Evolutionary conservation across 75 land plant genomes (phyloP).

Genomic region (Ceratopteris richardii): DNA sequence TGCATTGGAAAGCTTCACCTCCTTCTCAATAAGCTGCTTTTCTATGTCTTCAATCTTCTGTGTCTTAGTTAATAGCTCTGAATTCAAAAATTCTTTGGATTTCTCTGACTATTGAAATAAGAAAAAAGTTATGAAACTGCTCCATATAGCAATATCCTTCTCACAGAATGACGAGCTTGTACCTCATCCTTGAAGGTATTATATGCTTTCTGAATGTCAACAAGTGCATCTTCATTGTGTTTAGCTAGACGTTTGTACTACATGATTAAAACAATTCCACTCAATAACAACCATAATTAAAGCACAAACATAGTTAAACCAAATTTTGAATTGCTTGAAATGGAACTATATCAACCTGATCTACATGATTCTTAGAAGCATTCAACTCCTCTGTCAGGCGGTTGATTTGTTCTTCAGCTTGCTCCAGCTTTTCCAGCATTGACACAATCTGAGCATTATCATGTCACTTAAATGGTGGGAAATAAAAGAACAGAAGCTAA

Average conservation of each 20-base stretch:
- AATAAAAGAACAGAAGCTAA: not conserved
- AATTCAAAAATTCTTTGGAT: slow-evolving; percentile 43
- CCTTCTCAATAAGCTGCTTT: slow-evolving; percentile 38
- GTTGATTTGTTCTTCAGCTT: slow-evolving; percentile 52
- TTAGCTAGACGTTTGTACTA: slow-evolving; percentile 87
- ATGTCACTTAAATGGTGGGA: not conserved
- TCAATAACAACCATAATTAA: not conserved
- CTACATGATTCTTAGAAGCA: slow-evolving; percentile 50
- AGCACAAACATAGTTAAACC: no score
- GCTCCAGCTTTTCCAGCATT: slow-evolving; percentile 12
- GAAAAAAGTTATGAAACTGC: no score
- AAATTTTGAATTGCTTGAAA: no score
- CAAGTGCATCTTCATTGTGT: slow-evolving; percentile 70
- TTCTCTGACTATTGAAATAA: slow-evolving; percentile 39
- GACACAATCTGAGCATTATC: slow-evolving; percentile 13
- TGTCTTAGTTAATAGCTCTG: slow-evolving; percentile 41
- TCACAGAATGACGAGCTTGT: not conserved
- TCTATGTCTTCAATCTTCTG: slow-evolving; percentile 54
- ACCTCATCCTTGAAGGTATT: slow-evolving; percentile 64
- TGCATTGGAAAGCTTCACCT: slow-evolving; percentile 27
- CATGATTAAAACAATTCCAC: not conserved
- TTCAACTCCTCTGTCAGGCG: slow-evolving; percentile 57
- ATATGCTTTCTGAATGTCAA: slow-evolving; percentile 71
- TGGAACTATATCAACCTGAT: no score
- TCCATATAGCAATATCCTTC: no score